A percentile compares a stretch with the other conserved stretches of the same genome.
Evolutionary conservation across 352 stramenopile species (phyloP).

Genomic region (Phytophthora colocasiae): DNA sequence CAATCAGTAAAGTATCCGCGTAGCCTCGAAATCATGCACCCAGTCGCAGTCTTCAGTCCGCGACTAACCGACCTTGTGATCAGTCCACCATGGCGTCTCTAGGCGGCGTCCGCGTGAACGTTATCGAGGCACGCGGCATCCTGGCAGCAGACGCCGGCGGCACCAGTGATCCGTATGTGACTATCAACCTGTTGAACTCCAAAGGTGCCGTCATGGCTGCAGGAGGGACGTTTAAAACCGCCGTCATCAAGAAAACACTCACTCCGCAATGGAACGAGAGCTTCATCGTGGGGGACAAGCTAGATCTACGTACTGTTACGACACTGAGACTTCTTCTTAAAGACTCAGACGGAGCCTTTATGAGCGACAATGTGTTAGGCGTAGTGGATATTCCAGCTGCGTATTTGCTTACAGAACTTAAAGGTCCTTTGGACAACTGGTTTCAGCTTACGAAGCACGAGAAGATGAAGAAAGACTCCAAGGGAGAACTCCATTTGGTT

Average conservation of each 20-base stretch:
- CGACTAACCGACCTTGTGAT: too few relatives aligned
- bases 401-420: constrained; percentile 50
- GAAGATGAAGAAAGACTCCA: constrained; percentile 82
- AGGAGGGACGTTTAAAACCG: constrained; percentile 68
- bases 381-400: constrained; percentile 73
- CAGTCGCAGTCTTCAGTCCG: too few relatives aligned
- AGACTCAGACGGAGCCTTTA: constrained; percentile 69
- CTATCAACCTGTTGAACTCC: constrained; percentile 77
- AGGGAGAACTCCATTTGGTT: constrained; percentile 63
- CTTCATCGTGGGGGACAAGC: constrained; percentile 66
- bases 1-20: too few relatives aligned
- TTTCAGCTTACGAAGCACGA: constrained; percentile 66
- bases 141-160: constrained; percentile 72
- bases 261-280: constrained; percentile 65
- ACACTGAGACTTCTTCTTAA: constrained; percentile 61
- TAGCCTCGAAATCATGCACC: too few relatives aligned
- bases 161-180: constrained; percentile 78
- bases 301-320: constrained; percentile 72
- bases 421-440: constrained; percentile 67
- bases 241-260: constrained; percentile 74
- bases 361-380: constrained; percentile 67
- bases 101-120: constrained; percentile 45
- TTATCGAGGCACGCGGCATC: constrained; percentile 71
- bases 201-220: constrained; percentile 48
- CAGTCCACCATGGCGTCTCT: constrained; percentile 31